These are phyloP conservation scores for Tuber melanosporum DNA, from an alignment of 495 filamentous ascomycete species.

Conservation along the genomic window DNA sequence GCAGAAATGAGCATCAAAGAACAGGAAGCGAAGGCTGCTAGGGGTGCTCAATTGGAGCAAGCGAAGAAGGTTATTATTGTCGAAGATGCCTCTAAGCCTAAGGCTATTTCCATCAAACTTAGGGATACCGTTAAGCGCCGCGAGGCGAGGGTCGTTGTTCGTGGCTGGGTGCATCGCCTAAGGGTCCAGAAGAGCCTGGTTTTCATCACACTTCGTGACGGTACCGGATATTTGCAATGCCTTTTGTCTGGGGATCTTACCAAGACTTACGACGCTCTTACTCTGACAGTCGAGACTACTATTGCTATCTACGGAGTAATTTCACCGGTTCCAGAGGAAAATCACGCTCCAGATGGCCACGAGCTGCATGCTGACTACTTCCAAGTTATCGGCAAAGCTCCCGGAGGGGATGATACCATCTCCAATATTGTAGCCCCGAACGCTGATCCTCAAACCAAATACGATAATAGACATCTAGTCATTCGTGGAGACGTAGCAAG, in stretches of 20 bases:
- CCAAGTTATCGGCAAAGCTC: slow-evolving; percentile 74
- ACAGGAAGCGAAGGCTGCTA: slow-evolving; percentile 56
- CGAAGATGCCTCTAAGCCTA: slow-evolving; percentile 73
- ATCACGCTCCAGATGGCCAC: slow-evolving; percentile 75
- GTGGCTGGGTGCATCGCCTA: slow-evolving; percentile 78
- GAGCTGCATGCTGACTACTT: slow-evolving; percentile 95
- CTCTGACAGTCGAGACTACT: slow-evolving; percentile 81
- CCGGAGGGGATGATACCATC: slow-evolving; percentile 85
- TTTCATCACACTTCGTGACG: slow-evolving; percentile 82
- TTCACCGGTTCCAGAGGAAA: slow-evolving; percentile 69
- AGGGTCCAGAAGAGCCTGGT: slow-evolving; percentile 78
- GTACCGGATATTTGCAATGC: slow-evolving; percentile 85
- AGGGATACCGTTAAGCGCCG: slow-evolving; percentile 64
- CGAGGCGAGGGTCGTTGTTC: slow-evolving; percentile 65
- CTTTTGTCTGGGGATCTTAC: slow-evolving; percentile 68
- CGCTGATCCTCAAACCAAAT: slow-evolving; percentile 72
- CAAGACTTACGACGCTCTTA: slow-evolving; percentile 86
- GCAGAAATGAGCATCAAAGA: slow-evolving; percentile 46
- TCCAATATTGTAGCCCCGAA: slow-evolving; percentile 80
- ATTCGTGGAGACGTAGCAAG: slow-evolving; percentile 84
- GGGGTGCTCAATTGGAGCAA: slow-evolving; percentile 51
- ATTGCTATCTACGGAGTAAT: slow-evolving; percentile 85
- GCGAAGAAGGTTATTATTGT: slow-evolving; percentile 75
- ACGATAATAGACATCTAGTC: slow-evolving; percentile 84
- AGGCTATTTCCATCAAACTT: slow-evolving; percentile 68